Conservation (phyloP, 2,329 filamentous ascomycete species). For the Trichoderma guizhouense region DNA sequence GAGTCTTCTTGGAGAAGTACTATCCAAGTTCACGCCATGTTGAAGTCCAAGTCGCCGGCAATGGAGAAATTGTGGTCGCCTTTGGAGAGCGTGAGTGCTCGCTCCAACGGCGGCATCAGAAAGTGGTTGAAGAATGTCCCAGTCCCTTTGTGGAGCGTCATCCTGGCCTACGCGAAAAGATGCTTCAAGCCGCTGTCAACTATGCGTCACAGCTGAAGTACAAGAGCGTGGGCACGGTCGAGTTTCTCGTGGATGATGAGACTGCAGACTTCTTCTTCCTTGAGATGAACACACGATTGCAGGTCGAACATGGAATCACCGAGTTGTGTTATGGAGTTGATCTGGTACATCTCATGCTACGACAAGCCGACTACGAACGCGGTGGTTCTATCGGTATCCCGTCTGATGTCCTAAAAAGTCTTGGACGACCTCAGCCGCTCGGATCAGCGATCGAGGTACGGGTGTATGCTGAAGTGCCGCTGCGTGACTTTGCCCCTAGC, state of each 20-base stretch:
- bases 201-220: not conserved
- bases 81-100: not conserved
- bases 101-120: not conserved
- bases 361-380: not conserved
- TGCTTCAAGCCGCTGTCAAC: not conserved
- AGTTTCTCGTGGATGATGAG: not conserved
- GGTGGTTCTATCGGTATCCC: not conserved
- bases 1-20: constrained; percentile 41
- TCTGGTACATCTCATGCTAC: not conserved
- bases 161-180: not conserved
- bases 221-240: not conserved
- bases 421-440: not conserved
- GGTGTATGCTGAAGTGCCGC: not conserved
- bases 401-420: not conserved
- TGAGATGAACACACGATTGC: not conserved
- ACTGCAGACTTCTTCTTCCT: not conserved
- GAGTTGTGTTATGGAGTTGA: not conserved
- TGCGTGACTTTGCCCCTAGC: not conserved
- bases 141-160: not conserved
- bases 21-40: not conserved
- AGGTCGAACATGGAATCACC: not conserved
- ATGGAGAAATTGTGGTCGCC: not conserved
- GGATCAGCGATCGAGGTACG: not conserved
- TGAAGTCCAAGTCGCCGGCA: not conserved
- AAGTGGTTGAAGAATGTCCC: not conserved